Evolutionary conservation across 164 flowering plant genomes (phyloP).

Genomic region (Piper longum): DNA sequence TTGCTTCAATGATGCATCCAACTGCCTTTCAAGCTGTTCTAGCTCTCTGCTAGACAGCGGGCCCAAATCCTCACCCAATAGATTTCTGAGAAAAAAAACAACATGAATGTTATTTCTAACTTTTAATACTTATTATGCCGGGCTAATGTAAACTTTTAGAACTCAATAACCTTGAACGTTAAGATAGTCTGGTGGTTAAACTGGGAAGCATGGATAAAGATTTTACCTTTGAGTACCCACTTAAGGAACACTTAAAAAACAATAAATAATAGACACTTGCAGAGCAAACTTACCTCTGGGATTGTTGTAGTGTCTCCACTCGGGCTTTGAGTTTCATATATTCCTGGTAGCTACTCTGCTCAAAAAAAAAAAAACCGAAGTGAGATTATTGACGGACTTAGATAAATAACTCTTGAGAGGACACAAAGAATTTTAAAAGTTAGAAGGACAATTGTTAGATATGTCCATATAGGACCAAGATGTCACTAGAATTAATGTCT

Average conservation of each 20-base stretch:
- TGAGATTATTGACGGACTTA: background rate
- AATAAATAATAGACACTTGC: background rate
- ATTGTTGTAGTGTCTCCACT: constrained; percentile 61
- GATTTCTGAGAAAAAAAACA: constrained; percentile 36
- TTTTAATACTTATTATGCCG: no score
- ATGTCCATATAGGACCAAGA: no score
- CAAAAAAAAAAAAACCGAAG: no score
- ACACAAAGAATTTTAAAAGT: no score
- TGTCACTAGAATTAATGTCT: background rate
- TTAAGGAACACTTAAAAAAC: no score
- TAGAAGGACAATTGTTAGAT: background rate
- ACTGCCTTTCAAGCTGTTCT: constrained; percentile 83
- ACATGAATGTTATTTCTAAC: background rate
- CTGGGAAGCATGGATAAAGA: no score
- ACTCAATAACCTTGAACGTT: no score
- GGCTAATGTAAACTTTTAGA: no score
- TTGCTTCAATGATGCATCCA: constrained; percentile 69
- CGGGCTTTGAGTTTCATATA: constrained; percentile 87
- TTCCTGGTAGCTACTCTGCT: constrained; percentile 85
- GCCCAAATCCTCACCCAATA: constrained; percentile 88
- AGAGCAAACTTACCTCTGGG: constrained; percentile 42
- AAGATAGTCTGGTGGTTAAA: no score
- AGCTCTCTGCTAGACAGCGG: constrained; percentile 78
- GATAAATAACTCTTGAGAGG: no score
- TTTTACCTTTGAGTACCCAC: no score